phyloP scores from a whole-genome alignment of 352 stramenopile species.

The Phytopythium mirpurense region DNA sequence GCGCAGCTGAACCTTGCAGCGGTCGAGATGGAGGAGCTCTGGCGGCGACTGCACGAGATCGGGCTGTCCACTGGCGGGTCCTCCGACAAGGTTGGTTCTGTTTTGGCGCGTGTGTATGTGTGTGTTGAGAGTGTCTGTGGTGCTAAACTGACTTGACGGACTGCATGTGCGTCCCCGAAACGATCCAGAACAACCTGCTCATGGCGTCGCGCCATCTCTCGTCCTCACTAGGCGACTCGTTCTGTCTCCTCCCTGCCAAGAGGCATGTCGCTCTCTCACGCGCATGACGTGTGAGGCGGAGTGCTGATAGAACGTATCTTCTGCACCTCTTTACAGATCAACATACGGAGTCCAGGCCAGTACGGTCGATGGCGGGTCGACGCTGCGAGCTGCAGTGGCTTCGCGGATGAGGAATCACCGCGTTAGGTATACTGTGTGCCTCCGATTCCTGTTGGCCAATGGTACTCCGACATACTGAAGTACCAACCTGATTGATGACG shows the following conservation, averaged over 20 bases:
- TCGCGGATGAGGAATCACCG: conserved; percentile 83
- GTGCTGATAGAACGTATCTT: not conserved
- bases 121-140: not conserved
- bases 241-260: conserved; percentile 75
- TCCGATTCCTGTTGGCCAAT: not conserved
- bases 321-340: not conserved
- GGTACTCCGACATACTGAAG: too few relatives aligned
- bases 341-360: conserved; percentile 43
- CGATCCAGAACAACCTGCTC: conserved; percentile 38
- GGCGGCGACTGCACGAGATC: conserved; percentile 72
- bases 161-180: too few relatives aligned
- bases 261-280: not conserved
- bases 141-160: not conserved
- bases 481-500: not conserved
- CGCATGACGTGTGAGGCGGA: not conserved
- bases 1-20: conserved; percentile 63
- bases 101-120: not conserved
- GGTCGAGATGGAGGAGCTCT: conserved; percentile 81
- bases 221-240: conserved; percentile 80
- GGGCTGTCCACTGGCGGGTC: conserved; percentile 52
- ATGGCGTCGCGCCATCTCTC: conserved; percentile 78
- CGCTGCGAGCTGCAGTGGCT: conserved; percentile 65
- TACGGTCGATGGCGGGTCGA: conserved; percentile 71
- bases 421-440: conserved; percentile 28
- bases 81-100: conserved; percentile 41